phyloP scores from a whole-genome alignment of 2,329 filamentous ascomycete species.

The Cladosporium oxysporum region DNA sequence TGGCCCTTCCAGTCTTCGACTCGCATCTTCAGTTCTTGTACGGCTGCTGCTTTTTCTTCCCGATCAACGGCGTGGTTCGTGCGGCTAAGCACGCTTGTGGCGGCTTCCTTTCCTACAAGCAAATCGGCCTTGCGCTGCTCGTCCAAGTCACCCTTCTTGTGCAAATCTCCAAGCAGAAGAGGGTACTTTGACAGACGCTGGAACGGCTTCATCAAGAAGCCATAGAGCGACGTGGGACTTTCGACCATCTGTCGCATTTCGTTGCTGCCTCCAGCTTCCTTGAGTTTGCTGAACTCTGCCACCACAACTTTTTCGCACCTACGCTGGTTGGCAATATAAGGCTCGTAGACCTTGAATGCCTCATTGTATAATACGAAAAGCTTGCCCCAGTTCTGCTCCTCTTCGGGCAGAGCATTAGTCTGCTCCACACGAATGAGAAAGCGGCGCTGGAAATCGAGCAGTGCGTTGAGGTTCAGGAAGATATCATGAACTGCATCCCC shows the following conservation, averaged over 20 bases:
- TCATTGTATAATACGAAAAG: constrained; percentile 84
- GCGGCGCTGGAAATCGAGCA: constrained; percentile 91
- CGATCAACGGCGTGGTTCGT: constrained; percentile 91
- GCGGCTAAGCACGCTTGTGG: constrained; percentile 76
- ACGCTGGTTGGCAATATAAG: constrained; percentile 95
- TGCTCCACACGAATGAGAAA: constrained; percentile 96
- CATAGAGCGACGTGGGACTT: constrained; percentile 83
- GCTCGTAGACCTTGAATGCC: constrained; percentile 88
- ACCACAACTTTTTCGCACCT: constrained; percentile 85
- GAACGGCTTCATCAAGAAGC: constrained; percentile 94
- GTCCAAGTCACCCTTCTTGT: constrained; percentile 78
- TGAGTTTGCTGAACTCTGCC: constrained; percentile 84
- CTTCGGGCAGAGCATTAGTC: constrained; percentile 77
- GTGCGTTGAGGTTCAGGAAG: constrained; percentile 92
- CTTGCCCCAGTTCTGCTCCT: constrained; percentile 89
- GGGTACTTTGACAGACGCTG: constrained; percentile 95
- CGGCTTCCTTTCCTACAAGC: constrained; percentile 73
- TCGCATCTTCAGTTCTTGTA: constrained; percentile 75
- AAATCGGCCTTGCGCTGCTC: constrained; percentile 72
- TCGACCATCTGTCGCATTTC: constrained; percentile 73
- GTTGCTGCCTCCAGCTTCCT: constrained; percentile 65
- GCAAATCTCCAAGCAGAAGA: constrained; percentile 80
- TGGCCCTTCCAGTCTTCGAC: constrained; percentile 99
- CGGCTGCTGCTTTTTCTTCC: constrained; percentile 78
- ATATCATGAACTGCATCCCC: constrained; percentile 92